phyloP scores from a whole-genome alignment of 192 early-diverging fungal species.

The Coemansia sp. region DNA sequence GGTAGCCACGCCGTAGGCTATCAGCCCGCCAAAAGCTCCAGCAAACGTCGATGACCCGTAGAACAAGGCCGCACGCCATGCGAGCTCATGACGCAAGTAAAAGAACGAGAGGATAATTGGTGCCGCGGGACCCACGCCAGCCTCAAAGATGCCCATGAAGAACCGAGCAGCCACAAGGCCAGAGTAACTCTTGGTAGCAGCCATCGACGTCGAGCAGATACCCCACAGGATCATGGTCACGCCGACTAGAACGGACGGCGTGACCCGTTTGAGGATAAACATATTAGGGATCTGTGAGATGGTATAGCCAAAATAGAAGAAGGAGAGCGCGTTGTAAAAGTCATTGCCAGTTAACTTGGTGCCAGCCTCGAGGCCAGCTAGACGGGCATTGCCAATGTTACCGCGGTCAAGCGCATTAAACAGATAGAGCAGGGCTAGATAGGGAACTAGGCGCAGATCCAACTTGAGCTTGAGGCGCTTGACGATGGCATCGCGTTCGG shows the following conservation, averaged over 20 bases:
- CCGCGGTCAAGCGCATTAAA: conserved; percentile 70
- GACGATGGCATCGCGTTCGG: conserved; percentile 45
- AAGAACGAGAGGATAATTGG: conserved; percentile 71
- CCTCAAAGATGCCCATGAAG: conserved; percentile 61
- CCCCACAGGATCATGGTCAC: conserved; percentile 73
- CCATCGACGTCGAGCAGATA: conserved; percentile 62
- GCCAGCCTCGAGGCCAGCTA: conserved; percentile 49
- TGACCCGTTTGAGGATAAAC: conserved; percentile 64
- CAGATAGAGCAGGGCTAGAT: conserved; percentile 65
- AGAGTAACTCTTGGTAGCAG: conserved; percentile 47
- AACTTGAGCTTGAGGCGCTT: conserved; percentile 56
- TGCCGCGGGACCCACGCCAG: conserved; percentile 73
- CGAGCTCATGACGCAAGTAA: conserved; percentile 67
- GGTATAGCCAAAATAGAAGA: conserved; percentile 62
- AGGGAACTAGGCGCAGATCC: conserved; percentile 61
- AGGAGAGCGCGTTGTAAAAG: conserved; percentile 50
- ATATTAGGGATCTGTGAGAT: conserved; percentile 81
- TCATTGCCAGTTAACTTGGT: conserved; percentile 54
- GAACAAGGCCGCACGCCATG: conserved; percentile 66
- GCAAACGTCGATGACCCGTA: conserved; percentile 70
- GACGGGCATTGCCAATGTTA: conserved; percentile 71
- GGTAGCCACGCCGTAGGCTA: conserved; percentile 65
- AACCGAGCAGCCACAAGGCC: conserved; percentile 43
- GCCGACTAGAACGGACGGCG: conserved; percentile 62
- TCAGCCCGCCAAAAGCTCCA: conserved; percentile 72